Conservation (phyloP, 352 stramenopile genomes). For the Phytophthora macrochlamydospora region DNA sequence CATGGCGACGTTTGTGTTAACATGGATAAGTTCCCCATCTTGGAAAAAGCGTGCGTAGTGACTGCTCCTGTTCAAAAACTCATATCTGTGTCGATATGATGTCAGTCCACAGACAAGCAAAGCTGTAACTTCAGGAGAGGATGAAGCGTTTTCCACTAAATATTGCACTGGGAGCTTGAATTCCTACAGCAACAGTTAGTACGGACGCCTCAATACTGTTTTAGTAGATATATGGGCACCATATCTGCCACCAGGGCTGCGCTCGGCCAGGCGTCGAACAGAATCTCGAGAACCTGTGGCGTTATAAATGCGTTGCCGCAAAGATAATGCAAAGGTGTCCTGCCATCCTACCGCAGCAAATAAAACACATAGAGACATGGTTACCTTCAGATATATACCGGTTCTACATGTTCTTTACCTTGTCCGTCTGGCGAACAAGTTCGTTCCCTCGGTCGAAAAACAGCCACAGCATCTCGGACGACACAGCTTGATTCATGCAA, state of each 20-base stretch:
- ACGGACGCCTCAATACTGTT: background rate
- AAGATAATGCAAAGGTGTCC: constrained; percentile 67
- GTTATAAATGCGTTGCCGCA: constrained; percentile 59
- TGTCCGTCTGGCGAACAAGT: constrained; percentile 58
- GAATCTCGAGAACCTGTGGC: constrained; percentile 59
- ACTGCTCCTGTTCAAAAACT: constrained; percentile 49
- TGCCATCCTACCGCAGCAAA: constrained; percentile 42
- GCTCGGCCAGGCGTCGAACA: constrained; percentile 72
- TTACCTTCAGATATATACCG: too few species aligned
- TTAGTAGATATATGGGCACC: constrained; percentile 20
- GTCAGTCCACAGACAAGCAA: constrained; percentile 62
- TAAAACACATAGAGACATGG: background rate
- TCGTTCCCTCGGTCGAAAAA: constrained; percentile 69
- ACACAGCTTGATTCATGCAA: constrained; percentile 63
- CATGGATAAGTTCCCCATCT: constrained; percentile 42
- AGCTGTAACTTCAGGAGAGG: constrained; percentile 48
- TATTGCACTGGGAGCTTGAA: constrained; percentile 77
- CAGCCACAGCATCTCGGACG: constrained; percentile 67
- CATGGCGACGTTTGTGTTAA: constrained; percentile 58
- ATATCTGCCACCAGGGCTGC: constrained; percentile 57
- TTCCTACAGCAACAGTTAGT: constrained; percentile 36
- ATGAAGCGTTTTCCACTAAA: constrained; percentile 65
- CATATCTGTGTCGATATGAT: constrained; percentile 73
- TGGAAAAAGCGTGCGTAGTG: constrained; percentile 39
- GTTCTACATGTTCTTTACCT: constrained; percentile 24